Evolutionary conservation across 1,139 yeast species (phyloP).

Genomic region (Chernovozyma sophiae-reginae): DNA sequence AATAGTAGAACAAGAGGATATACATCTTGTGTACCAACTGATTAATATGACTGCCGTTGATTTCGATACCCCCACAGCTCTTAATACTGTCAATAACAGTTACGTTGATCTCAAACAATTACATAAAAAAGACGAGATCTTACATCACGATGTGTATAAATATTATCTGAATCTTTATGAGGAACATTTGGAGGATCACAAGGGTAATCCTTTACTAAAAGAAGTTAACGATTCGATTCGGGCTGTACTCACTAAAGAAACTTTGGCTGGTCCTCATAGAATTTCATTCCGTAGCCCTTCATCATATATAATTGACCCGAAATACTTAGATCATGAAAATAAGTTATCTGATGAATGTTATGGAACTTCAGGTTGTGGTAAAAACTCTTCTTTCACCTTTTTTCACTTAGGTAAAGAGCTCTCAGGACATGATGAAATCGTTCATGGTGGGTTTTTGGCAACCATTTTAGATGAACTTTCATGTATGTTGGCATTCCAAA

Average conservation of each 20-base stretch:
- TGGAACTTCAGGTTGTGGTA: neutral
- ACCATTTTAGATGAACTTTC: conserved; percentile 52
- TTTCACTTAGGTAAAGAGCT: conserved; percentile 43
- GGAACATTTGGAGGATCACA: conserved; percentile 5
- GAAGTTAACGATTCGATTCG: conserved; percentile 22
- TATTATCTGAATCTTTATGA: conserved; percentile 9
- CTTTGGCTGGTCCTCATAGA: conserved; percentile 32
- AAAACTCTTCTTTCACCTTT: conserved; percentile 24
- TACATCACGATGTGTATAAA: conserved; percentile 8
- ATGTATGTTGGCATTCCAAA: conserved; percentile 49
- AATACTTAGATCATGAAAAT: conserved; percentile 19
- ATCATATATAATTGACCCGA: conserved; percentile 32
- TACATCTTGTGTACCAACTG: no score
- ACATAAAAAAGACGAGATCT: neutral
- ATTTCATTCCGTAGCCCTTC: conserved; percentile 34
- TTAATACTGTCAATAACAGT: conserved; percentile 5
- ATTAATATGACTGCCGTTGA: conserved; percentile 2
- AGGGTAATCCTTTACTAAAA: conserved; percentile 13
- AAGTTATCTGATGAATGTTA: conserved; percentile 12
- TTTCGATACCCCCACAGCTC: conserved; percentile 5
- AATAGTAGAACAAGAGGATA: no score
- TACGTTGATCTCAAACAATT: conserved; percentile 1
- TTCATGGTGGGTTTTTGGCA: conserved; percentile 57
- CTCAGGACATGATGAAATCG: conserved; percentile 48
- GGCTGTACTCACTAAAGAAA: conserved; percentile 37